Base-by-base conservation (phyloP, 2,329 filamentous ascomycete species). In the Talaromyces amestolkiae region DNA sequence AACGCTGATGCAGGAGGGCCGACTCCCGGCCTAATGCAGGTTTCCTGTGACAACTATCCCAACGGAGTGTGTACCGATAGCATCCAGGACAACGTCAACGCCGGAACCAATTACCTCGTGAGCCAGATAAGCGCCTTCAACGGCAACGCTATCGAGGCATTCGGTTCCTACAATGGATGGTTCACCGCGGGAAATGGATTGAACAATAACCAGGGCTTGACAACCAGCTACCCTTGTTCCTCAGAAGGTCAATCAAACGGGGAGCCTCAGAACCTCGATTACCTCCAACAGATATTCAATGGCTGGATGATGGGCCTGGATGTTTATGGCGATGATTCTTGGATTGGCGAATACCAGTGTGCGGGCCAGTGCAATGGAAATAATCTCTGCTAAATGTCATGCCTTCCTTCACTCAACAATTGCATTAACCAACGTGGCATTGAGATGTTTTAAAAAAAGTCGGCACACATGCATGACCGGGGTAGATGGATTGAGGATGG, bases 81-180 rank as follows among this genome's bases (percentile, higher is more conserved):
- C 9, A 70, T 77, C 24, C 69, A 75, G 67, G 75, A 77, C 41
- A 77, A 78, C 47, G 73, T 75, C 15, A 68, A 78, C 65, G 76
- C 74, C 27, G 76, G 74, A 22, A 75, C 75, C 4, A 70, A 72
- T 47, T 73, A 74, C n/a, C 70, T 78, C 49, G 66, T 67, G 19
- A 41, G 62, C 0, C 70, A 70, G 31, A 69, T 78, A 3, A 68
- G 74, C 19, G 61, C 37, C 1, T 43, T 68, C 24, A 69, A 66
- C 27, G 71, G 72, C 2, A 78, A 78, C 67, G 75, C 73, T 3
- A 68, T 78, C 22, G 63, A 68, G 33, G 76, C 75, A 7, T 71
- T 78, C 39, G 76, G 75, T 17, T 66, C 67, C n/a, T 78, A 77
- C 65, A 77, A 78, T 60, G 75, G 75, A 51, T 78, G 75, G 75